Percentiles rank a stretch among this genome's conserved stretches.
Evolutionary conservation across 2,329 filamentous ascomycete species (phyloP).

Genomic region (Xylariaceae sp.): DNA sequence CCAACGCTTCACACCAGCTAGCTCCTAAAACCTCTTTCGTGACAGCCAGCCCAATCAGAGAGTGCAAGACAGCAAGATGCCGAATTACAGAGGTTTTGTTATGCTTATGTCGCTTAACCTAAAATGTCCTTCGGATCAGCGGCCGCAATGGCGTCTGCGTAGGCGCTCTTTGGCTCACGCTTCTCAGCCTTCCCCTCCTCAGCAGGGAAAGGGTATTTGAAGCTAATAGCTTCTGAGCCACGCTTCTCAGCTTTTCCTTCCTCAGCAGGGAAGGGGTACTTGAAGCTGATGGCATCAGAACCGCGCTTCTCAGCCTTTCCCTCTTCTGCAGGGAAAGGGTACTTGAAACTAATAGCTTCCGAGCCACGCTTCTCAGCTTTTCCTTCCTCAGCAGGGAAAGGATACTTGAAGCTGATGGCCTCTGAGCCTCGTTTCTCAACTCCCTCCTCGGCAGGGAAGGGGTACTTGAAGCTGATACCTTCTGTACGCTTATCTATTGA

Average conservation of each 20-base stretch:
- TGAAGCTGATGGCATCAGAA: too few relatives aligned
- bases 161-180: background rate
- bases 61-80: background rate
- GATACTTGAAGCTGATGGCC: background rate
- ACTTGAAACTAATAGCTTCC: too few relatives aligned
- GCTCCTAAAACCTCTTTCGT: too few relatives aligned
- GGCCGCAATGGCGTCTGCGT: constrained; percentile 6
- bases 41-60: background rate
- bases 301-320: too few relatives aligned
- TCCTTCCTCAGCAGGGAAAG: background rate
- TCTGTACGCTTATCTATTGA: background rate
- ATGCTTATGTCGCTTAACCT: background rate
- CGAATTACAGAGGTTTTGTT: background rate
- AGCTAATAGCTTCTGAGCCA: too few relatives aligned
- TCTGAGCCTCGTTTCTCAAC: background rate
- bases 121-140: constrained; percentile 1
- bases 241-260: too few relatives aligned
- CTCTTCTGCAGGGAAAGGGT: too few relatives aligned
- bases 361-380: too few relatives aligned
- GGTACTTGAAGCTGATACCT: constrained; percentile 2
- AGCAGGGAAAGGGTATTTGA: too few relatives aligned
- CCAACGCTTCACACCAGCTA: too few relatives aligned
- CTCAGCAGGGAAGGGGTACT: too few relatives aligned
- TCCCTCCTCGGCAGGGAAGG: background rate
- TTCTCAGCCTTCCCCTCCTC: too few relatives aligned